Evolutionary conservation across 495 filamentous ascomycete genomes (phyloP), one percentile per base, ranked within the genome.

Genomic region (Neurospora sp.): DNA sequence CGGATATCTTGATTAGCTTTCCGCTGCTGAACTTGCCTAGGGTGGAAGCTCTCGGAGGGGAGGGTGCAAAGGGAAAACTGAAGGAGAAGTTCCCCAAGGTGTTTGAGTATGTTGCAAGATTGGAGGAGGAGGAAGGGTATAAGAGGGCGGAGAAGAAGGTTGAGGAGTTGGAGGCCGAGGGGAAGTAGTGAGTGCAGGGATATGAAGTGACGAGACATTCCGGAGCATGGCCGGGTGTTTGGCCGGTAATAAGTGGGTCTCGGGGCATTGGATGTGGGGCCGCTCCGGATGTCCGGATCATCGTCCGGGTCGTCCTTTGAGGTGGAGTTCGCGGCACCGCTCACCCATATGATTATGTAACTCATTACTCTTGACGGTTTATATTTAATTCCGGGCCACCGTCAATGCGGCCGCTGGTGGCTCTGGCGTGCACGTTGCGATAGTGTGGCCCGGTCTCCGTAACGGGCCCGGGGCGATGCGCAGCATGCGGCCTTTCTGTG

Each of bases 1-100:
- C 92, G 0, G 94, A 98, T 79, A 92, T 98, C 48, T 78, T 96
- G 77, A 84, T 97, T 82, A 89, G 87, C 75, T 97, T 92, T 79
- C 92, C 91, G 0, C 79, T 97, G 11, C 85, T 89, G 38, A 66
- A 35, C 27, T 18, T 66, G 54, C 87, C 87, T 4, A 88, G 85
- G 8, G 84, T 84, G 74, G 86, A 89, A 39, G 82, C 82, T 59
- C 90, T 92, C 76, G 91, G 91, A 66, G 79, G 54, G 2, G 54
- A 16, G 6, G 27, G 27, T 18, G 23, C 27, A 27, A 74, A 77
- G 46, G 73, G 72, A 2, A 76, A 69, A 0, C 46, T 80, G 2
- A 72, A 75, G 48, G 71, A 74, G 2, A 54, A 75, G 38, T 84
- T 75, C 40, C 80, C 80, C n/a, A 87, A 86, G 73, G 72, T 94